These are phyloP conservation scores for Marchantia polymorpha DNA, from an alignment of 225 moss, liverwort and hornwort species.

Conservation along the genomic window DNA sequence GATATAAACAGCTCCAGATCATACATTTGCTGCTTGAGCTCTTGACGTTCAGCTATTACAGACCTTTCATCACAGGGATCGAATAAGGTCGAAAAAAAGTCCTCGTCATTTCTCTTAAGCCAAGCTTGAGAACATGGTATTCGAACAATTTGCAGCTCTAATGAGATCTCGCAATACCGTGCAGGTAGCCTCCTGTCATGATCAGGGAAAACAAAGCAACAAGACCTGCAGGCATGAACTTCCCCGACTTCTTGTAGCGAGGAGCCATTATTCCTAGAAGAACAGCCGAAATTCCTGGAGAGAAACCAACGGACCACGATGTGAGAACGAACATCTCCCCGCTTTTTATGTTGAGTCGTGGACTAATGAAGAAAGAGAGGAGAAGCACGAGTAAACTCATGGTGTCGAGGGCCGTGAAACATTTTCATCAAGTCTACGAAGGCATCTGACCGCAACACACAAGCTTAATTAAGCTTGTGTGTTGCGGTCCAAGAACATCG, in stretches of 20 bases:
- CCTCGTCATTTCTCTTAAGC: background rate
- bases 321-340: no score
- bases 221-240: constrained; percentile 85
- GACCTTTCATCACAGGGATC: background rate
- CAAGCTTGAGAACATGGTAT: background rate
- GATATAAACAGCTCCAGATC: background rate
- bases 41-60: background rate
- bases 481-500: no score
- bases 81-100: background rate
- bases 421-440: no score
- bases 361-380: no score
- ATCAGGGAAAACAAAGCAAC: constrained; percentile 80
- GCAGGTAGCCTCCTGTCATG: constrained; percentile 92
- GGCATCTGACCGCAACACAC: no score
- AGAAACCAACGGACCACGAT: background rate
- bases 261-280: constrained; percentile 75
- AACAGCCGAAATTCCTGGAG: constrained; percentile 68
- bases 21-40: background rate
- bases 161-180: constrained; percentile 65
- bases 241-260: constrained; percentile 71
- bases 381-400: no score
- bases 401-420: no score
- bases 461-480: no score
- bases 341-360: no score
- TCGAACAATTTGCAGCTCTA: background rate